Base-by-base conservation (phyloP, 768 basidiomycete genomes). In the Cubamyces sp. region DNA sequence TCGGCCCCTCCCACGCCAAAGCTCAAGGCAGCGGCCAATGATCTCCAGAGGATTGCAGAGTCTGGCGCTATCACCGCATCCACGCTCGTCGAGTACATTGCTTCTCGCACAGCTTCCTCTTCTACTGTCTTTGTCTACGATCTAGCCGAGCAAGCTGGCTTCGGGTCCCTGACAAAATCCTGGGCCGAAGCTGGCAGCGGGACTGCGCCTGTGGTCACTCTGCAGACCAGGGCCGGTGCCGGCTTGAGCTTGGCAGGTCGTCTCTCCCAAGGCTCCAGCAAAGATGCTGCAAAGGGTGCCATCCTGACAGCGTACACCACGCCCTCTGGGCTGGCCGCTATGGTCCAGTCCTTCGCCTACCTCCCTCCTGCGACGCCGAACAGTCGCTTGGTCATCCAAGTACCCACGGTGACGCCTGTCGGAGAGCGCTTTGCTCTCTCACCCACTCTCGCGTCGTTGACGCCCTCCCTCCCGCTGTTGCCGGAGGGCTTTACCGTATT, bases 201-300 rank as follows among this genome's bases (percentile, higher is more conserved):
- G 18, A 76, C 83, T 1, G 82, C 86, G 0, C 77, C 84, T 18
- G 84, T 91, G 5, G 80, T 90, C 45, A 77, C 84, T 54, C 78
- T 93, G 64, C 93, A 96, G 77, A 93, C 91, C 23, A 81, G 94
- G 61, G 82, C 88, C 5, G 94, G 94, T 49, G 93, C 94, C 18
- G 94, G 94, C 9, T 74, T 94, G 60, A 83, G 84, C 68, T 79
- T 96, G 66, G 82, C 91, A 57, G 91, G 95, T 39, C 79, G 92
- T 53, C 77, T 94, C 52, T 91, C 89, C 7, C 88, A 91, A 69
- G 88, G 91, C 40, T 85, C 92, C 16, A 91, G 89, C 73, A 81
- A 81, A 66, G 87, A 91, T 64, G 81, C 83, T 4, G 78, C 77
- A 34, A 81, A 77, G 47, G 84, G 83, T 19, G 81, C 86, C 16